Percentiles rank a stretch among this genome's conserved stretches.
These are phyloP conservation scores for Eremothecium coryli DNA, from an alignment of 1,139 yeast genomes.

Conservation along the genomic window DNA sequence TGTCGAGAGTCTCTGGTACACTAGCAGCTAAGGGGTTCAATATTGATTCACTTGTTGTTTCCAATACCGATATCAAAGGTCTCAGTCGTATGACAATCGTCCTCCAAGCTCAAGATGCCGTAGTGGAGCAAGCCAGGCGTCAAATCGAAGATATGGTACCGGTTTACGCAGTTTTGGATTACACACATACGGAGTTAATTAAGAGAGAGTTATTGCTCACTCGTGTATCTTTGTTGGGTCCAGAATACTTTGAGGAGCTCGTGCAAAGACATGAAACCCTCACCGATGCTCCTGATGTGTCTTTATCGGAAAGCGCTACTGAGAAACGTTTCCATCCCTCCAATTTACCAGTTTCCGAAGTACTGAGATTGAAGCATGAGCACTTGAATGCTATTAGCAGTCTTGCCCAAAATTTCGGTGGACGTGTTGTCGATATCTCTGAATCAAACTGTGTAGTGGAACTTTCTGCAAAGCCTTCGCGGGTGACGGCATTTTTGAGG, in stretches of 20 bases:
- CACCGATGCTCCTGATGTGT: constrained; percentile 5
- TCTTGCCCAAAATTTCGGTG: constrained; percentile 81
- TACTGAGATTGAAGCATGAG: constrained; percentile 84
- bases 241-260: constrained; percentile 93
- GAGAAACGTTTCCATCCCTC: constrained; percentile 60
- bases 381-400: constrained; percentile 80
- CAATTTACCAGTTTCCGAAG: constrained; percentile 83
- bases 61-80: constrained; percentile 93
- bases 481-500: constrained; percentile 77
- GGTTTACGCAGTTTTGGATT: constrained; percentile 94
- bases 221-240: constrained; percentile 86
- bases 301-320: background rate
- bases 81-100: constrained; percentile 95
- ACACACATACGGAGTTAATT: constrained; percentile 82
- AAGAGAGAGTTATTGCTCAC: constrained; percentile 85
- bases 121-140: constrained; percentile 96
- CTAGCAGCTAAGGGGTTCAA: constrained; percentile 97
- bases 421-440: constrained; percentile 82
- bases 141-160: constrained; percentile 97
- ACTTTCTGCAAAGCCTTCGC: constrained; percentile 85
- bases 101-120: constrained; percentile 88
- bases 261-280: constrained; percentile 70
- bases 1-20: constrained; percentile 87
- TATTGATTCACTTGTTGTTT: constrained; percentile 92
- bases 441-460: constrained; percentile 93